Base-by-base conservation (phyloP, 2,329 filamentous ascomycete species). In the Monosporascus sp. region DNA sequence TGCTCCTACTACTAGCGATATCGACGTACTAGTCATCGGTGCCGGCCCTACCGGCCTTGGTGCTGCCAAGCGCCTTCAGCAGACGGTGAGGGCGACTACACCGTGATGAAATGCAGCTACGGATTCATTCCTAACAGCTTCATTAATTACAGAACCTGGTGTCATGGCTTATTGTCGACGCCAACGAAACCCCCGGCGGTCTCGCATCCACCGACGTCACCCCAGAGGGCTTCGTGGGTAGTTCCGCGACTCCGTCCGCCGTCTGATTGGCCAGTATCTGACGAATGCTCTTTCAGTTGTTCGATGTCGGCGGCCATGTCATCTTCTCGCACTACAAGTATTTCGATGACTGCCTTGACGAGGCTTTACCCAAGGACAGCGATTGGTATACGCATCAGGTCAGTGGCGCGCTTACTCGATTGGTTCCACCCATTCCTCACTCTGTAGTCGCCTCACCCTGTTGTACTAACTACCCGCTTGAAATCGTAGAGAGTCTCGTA, bases 301-400 rank as follows among this genome's bases (percentile, higher is more conserved):
- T 97, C 83, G 94, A 99, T 77, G 94, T 99, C 66, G 92, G 92
- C 72, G 92, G 92, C 66, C 92, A 97, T 77, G 92, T 97, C 76
- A 97, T 97, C 78, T 97, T 97, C 83, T 97, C 92, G 65, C 92
- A 97, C 83, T 99, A 99, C 88, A 97, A 97, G 80, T 99, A 99
- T 85, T 99, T 99, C 73, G 94, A 99, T 77, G 94, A 99, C 80
- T 95, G 90, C 79, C 87, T 99, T 71, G 84, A 97, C 73, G 94
- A 99, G 81, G 94, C 94, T 50, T 86, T 99, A 43, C 94, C 94
- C 67, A 90, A 90, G 69, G 85, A 91, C 54, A 87, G 90, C 55
- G 94, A 99, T 78, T 99, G 94, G 94, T 97, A 88, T 77, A 90
- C 86, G 61, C 94, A 99, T 80, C 88, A 99, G 81, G 91, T 27